phyloP scores from a whole-genome alignment of 129 eudicot genomes.

The Sambucus nigra region DNA sequence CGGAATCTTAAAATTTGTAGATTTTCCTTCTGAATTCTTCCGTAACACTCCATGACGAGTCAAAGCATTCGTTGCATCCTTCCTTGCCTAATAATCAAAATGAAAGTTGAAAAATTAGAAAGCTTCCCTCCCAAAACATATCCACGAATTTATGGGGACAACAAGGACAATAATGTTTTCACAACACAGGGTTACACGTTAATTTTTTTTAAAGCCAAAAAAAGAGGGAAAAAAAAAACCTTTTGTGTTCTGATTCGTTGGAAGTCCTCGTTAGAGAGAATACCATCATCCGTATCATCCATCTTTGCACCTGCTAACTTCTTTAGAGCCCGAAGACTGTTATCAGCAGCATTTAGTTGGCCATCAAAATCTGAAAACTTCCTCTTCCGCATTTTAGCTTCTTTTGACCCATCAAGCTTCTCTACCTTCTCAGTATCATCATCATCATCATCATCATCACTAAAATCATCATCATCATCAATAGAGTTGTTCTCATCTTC shows the following conservation, averaged over 20 bases:
- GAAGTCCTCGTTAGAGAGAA: slow-evolving; percentile 90
- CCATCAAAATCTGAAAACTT: slow-evolving; percentile 70
- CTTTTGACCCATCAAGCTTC: slow-evolving; percentile 14
- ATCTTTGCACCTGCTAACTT: slow-evolving; percentile 55
- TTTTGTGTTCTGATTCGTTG: slow-evolving; percentile 63
- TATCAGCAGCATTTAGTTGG: slow-evolving; percentile 51
- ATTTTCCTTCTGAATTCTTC: slow-evolving; percentile 39
- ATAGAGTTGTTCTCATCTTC: slow-evolving; percentile 24
- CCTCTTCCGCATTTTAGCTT: slow-evolving; percentile 45
- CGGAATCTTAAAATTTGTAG: slow-evolving; percentile 53
- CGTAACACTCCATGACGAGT: slow-evolving; percentile 55
- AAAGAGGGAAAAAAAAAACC: slow-evolving; percentile 30
- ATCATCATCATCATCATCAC: slow-evolving; percentile 12
- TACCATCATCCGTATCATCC: slow-evolving; percentile 43
- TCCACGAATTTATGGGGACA: not conserved
- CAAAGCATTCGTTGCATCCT: slow-evolving; percentile 58
- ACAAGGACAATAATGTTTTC: not conserved
- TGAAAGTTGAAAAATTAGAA: not conserved
- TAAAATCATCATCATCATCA: slow-evolving; percentile 33
- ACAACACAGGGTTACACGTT: not conserved
- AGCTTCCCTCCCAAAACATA: not conserved
- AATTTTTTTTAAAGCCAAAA: not conserved
- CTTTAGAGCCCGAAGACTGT: slow-evolving; percentile 83
- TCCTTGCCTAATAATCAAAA: slow-evolving; percentile 62
- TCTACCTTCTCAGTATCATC: slow-evolving; percentile 19